Base-by-base conservation (phyloP, 352 stramenopile species). In the Phytophthora pistaciae region DNA sequence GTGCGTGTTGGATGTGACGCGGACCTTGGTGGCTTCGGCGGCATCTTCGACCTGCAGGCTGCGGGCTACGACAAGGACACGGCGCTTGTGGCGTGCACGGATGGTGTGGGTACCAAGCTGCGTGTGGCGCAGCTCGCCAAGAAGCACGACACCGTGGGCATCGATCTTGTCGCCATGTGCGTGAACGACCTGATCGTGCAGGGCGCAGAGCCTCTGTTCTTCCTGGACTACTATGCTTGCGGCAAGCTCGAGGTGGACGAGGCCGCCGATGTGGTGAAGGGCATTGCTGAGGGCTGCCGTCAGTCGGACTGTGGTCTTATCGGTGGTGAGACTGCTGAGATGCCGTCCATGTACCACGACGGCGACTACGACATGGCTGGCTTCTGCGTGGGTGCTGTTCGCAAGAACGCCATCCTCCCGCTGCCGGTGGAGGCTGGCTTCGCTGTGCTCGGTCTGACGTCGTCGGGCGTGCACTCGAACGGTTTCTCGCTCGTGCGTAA, bases 181-280 rank as follows among this genome's bases (percentile, higher is more conserved):
- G 98, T 99, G 50, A 99, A 99, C 84, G 98, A 99, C 77, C 84
- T 99, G 36, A 98, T 99, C 71, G 97, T 99, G n/a, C 95, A 98
- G 64, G 98, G 98, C 66, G 98, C 97, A n/a, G 97, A 99, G 69
- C 98, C 98, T 21, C 83, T 99, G 11, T 99, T 99, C 89, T 99
- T 99, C 84, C 80, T 99, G 9, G 98, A 99, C 84, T 99, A 99
- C 86, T 99, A 99, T 91, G 98, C 98, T 62, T 99, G 95, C 38
- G 98, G 97, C 42, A 97, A 98, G 75, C 88, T 99, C 14, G 93
- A 99, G 58, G 90, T 99, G 8, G 70, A 98, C 54, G 96, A 98
- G 70, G 97, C 97, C 64, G 83, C 91, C 20, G 81, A 96, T 62
- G 97, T 99, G 31, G 97, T 99, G 58, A 95, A 97, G 75, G 98